A percentile compares a stretch with the other conserved stretches of the same genome.
Conservation (phyloP, 2,329 filamentous ascomycete genomes). For the Exophiala aquamarina region DNA sequence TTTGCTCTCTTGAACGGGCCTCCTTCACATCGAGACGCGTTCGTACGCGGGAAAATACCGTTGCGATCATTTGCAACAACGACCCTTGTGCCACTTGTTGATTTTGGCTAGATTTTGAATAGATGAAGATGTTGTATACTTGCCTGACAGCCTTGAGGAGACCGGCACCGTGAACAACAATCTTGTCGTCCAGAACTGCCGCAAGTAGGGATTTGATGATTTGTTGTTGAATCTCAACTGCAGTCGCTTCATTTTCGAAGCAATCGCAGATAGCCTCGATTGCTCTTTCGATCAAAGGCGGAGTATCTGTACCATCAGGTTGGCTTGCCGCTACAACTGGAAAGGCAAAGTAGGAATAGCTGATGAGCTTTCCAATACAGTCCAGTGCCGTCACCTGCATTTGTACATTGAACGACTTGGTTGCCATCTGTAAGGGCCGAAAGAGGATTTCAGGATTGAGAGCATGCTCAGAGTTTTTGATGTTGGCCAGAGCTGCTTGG, state of each 20-base stretch:
- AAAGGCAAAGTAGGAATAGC: conserved; percentile 95
- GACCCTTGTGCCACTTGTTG: conserved; percentile 97
- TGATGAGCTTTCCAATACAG: conserved; percentile 98
- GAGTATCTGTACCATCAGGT: conserved; percentile 40
- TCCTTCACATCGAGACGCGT: conserved; percentile 84
- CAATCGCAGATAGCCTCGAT: conserved; percentile 99
- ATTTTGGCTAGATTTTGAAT: conserved; percentile 90
- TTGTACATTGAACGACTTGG: conserved; percentile 79
- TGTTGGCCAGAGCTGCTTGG: conserved; percentile 76
- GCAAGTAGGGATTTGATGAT: conserved; percentile 96
- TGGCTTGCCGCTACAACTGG: conserved; percentile 52
- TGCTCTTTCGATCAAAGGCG: conserved; percentile 89
- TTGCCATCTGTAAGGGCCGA: conserved; percentile 83
- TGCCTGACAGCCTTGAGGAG: conserved; percentile 94
- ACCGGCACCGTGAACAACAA: conserved; percentile 94
- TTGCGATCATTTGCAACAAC: conserved; percentile 96
- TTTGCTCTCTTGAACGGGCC: conserved; percentile 56
- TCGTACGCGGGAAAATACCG: conserved; percentile 94
- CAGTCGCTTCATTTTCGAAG: conserved; percentile 94
- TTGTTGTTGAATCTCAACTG: conserved; percentile 89
- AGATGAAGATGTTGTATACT: conserved; percentile 97
- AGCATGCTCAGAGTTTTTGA: conserved; percentile 79
- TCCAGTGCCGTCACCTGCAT: conserved; percentile 89
- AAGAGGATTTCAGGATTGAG: conserved; percentile 93
- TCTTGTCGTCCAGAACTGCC: conserved; percentile 96